Evolutionary conservation across 2,329 filamentous ascomycete genomes (phyloP).

Genomic region (Cercospora nicotianae): DNA sequence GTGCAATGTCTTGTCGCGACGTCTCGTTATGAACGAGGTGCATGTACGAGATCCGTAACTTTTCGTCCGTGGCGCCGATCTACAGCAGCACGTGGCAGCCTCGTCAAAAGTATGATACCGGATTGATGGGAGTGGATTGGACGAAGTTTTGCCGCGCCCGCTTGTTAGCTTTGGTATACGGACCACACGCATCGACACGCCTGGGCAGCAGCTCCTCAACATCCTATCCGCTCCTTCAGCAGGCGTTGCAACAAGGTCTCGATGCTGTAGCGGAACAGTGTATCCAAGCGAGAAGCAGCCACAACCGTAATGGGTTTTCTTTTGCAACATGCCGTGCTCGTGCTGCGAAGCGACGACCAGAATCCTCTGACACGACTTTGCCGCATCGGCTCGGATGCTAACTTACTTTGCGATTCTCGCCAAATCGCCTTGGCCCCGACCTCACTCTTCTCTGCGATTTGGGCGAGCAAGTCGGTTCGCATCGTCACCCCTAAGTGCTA

Average conservation of each 20-base stretch:
- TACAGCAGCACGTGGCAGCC: slow-evolving; percentile 2
- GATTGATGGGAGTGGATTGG: not conserved
- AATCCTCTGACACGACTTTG: not conserved
- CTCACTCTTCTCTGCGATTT: not conserved
- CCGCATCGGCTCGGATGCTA: not conserved
- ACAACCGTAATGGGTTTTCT: not conserved
- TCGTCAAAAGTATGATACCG: not conserved
- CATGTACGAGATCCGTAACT: not conserved
- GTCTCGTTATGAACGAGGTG: not conserved
- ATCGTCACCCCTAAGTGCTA: not conserved
- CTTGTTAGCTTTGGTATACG: not conserved
- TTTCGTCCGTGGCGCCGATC: not conserved
- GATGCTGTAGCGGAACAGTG: not conserved
- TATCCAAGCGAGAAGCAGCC: slow-evolving; percentile 4
- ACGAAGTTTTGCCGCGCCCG: not conserved
- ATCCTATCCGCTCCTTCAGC: not conserved
- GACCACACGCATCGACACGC: not conserved
- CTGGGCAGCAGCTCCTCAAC: not conserved
- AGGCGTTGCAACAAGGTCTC: not conserved
- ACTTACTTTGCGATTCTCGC: not conserved
- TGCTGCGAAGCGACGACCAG: not conserved
- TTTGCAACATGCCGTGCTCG: not conserved
- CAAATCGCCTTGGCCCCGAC: not conserved
- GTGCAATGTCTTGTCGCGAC: slow-evolving; percentile 3
- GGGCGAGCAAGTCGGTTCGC: not conserved